Conservation (phyloP, 1,139 yeast species). For the Hemisphaericaspora subhashii region DNA sequence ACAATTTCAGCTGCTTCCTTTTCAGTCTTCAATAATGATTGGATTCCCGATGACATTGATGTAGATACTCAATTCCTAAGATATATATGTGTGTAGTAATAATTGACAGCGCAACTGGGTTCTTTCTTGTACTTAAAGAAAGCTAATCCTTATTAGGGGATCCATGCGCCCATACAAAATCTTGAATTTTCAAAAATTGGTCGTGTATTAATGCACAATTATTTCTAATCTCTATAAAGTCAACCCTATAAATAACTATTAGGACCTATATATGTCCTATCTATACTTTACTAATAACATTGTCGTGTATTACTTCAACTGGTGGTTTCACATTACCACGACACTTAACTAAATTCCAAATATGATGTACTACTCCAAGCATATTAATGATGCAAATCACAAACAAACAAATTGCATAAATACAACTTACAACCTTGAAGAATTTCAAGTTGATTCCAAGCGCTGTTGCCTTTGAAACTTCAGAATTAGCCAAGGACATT, state of each 20-base stretch:
- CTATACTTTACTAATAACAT: not conserved
- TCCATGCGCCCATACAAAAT: too few relatives aligned
- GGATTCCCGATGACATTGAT: conserved; percentile 37
- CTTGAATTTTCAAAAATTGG: not conserved
- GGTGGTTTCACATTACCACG: not conserved
- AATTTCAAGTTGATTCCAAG: conserved; percentile 24
- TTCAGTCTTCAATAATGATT: conserved; percentile 66
- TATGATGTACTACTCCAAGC: conserved; percentile 8
- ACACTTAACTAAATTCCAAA: not conserved
- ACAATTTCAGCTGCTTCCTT: conserved; percentile 96
- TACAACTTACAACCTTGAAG: conserved; percentile 59
- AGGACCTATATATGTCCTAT: too few relatives aligned
- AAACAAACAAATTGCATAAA: conserved; percentile 51
- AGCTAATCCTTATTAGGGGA: too few relatives aligned
- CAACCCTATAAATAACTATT: too few relatives aligned
- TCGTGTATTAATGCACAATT: not conserved
- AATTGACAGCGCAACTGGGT: not conserved
- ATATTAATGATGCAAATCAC: conserved; percentile 12
- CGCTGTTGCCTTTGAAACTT: conserved; percentile 44
- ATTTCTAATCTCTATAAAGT: not conserved
- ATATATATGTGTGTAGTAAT: not conserved
- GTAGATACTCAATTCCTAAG: not conserved
- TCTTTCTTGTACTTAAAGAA: too few relatives aligned
- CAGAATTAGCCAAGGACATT: conserved; percentile 60
- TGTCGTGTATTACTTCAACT: not conserved